Evolutionary conservation across 768 basidiomycete species (phyloP).

Genomic region (Lenzites betulinus): DNA sequence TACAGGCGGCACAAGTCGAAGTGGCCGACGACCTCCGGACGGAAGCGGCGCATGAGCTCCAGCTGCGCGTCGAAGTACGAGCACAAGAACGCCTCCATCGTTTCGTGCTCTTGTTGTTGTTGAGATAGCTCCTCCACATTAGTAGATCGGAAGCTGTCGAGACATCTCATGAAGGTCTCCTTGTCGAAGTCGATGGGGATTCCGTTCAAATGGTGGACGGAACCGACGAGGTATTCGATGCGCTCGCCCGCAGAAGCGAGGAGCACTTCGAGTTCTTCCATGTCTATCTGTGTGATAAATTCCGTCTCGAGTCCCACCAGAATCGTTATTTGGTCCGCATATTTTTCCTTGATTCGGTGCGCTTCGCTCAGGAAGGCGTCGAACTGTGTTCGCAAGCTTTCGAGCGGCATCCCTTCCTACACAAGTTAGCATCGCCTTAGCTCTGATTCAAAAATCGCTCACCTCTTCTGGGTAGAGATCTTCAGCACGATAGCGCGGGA

Average conservation of each 20-base stretch:
- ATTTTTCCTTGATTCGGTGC: constrained; percentile 64
- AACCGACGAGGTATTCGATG: constrained; percentile 91
- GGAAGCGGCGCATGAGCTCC: constrained; percentile 64
- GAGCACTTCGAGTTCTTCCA: constrained; percentile 55
- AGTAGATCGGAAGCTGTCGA: constrained; percentile 40
- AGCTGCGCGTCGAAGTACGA: constrained; percentile 88
- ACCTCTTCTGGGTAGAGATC: constrained; percentile 99
- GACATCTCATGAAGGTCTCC: constrained; percentile 62
- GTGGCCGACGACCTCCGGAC: constrained; percentile 91
- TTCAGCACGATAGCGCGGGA: constrained; percentile 76
- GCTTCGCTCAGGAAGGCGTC: constrained; percentile 76
- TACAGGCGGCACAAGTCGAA: constrained; percentile 92
- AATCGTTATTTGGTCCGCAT: constrained; percentile 68
- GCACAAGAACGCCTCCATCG: constrained; percentile 51
- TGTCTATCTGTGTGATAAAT: constrained; percentile 70
- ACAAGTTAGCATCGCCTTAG: constrained; percentile 11
- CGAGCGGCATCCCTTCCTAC: constrained; percentile 57
- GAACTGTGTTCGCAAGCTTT: constrained; percentile 64
- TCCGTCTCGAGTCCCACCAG: constrained; percentile 95
- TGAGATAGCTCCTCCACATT: constrained; percentile 16
- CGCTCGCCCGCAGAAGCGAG: constrained; percentile 48
- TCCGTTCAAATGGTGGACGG: constrained; percentile 85
- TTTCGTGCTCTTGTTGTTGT: constrained; percentile 25
- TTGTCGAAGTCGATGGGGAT: constrained; percentile 93
- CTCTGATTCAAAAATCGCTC: neutral